Conservation (phyloP, 2,329 filamentous ascomycete genomes). For the Botryotinia narcissicola region DNA sequence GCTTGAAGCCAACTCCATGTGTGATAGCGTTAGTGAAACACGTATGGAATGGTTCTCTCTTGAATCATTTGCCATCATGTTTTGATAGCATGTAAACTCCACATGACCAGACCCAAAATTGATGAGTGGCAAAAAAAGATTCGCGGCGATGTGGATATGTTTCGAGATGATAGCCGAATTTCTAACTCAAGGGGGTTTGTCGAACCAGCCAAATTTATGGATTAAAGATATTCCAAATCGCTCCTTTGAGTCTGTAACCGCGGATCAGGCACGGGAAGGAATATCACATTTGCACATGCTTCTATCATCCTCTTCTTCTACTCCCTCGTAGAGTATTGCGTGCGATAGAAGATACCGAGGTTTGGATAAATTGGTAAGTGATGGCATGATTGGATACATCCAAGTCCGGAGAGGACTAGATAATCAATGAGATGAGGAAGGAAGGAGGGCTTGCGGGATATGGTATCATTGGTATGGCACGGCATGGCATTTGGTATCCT, state of each 20-base stretch:
- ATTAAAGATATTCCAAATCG: not conserved
- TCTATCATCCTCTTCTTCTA: too few relatives aligned
- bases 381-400: not conserved
- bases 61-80: not conserved
- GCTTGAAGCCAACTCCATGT: not conserved
- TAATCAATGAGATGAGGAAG: not conserved
- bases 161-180: not conserved
- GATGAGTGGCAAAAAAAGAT: slow-evolving; percentile 6
- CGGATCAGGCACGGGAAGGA: not conserved
- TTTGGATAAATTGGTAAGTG: not conserved
- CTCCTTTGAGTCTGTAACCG: not conserved
- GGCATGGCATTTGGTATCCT: not conserved
- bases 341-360: not conserved
- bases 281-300: not conserved
- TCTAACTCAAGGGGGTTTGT: not conserved
- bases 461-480: not conserved
- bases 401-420: not conserved
- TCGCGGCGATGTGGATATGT: not conserved
- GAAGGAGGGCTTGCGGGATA: not conserved
- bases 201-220: not conserved
- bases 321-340: not conserved
- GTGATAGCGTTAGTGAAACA: not conserved
- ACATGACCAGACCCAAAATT: not conserved
- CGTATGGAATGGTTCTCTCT: not conserved
- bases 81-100: not conserved